phyloP scores from a whole-genome alignment of 139 green algal genomes.

The Coelastrella sp. region DNA sequence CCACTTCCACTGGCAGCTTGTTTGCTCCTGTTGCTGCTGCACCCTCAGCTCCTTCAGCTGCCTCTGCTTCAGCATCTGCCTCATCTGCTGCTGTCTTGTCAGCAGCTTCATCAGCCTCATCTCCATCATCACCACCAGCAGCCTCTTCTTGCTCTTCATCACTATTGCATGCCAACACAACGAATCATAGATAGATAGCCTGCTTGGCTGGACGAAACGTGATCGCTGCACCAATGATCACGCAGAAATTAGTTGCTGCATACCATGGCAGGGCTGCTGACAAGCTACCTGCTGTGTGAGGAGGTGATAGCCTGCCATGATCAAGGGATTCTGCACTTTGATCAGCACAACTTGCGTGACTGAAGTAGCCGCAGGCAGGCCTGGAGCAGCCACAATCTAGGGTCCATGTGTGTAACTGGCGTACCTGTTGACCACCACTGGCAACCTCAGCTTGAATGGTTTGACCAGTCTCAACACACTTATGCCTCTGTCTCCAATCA shows the following conservation, averaged over 20 bases:
- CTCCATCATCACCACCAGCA: neutral
- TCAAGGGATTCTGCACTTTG: too few relatives aligned
- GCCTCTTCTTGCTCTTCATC: neutral
- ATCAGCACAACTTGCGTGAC: too few relatives aligned
- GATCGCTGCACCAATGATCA: too few relatives aligned
- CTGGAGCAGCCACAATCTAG: neutral
- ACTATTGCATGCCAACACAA: too few relatives aligned
- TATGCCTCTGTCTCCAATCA: conserved; percentile 27
- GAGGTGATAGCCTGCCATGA: too few relatives aligned
- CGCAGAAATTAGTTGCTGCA: too few relatives aligned
- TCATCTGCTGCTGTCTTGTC: conserved; percentile 38
- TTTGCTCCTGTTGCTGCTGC: conserved; percentile 39
- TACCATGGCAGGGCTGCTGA: too few relatives aligned
- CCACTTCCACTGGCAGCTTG: conserved; percentile 45
- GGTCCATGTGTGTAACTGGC: neutral
- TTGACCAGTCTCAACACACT: conserved; percentile 33
- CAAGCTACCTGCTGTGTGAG: too few relatives aligned
- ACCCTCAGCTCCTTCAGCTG: conserved; percentile 1
- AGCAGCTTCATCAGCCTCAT: neutral
- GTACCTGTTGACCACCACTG: conserved; percentile 23
- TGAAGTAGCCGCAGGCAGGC: too few relatives aligned
- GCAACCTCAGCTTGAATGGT: conserved; percentile 18
- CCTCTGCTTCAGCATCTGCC: conserved; percentile 35
- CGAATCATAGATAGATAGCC: too few relatives aligned
- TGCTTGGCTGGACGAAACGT: too few relatives aligned